Evolutionary conservation across 2,329 filamentous ascomycete species (phyloP), one percentile per base, ranked within the genome.

Genomic region (Rutstroemia sp.): DNA sequence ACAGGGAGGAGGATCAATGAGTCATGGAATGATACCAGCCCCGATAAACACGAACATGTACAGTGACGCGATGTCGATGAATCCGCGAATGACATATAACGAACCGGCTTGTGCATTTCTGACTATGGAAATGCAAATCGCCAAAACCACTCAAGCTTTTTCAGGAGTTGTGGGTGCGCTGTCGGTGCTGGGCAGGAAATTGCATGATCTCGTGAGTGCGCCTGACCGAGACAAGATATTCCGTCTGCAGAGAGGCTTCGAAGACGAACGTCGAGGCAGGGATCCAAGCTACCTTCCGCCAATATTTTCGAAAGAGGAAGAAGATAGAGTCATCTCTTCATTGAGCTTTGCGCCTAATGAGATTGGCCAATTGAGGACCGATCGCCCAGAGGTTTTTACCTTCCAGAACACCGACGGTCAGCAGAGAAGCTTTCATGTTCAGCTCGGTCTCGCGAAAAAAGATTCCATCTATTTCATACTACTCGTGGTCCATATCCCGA

Each of bases 401-500:
- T 84, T 86, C 61, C 68, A 74, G 49, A 71, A 73, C 2, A 69
- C 71, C 2, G 78, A 83, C 51, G 78, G 80, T 17, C 78, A 80
- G 57, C 71, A 72, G 30, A 73, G 80, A 57, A 71, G 72, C 9
- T 76, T 78, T 57, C 70, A 75, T 2, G 71, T 82, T 30, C 78
- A 77, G 1, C 65, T 84, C 39, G 81, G 81, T 0, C 72, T 86
- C 30, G 79, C 77, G 12, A 85, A 83, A 63, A 77, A 78, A 59
- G 79, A 81, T 4, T 82, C 81, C 41, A 81, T 83, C 57, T 86
- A 82, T 67, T 84, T 84, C 61, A 75, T 86, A 44, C 78, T 83
- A 7, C 63, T 84, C 16, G 25, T 64, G 10, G 51, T 69, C 23
- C 56, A 65, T 47, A 47, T 66, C 4, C 63, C 67, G 21, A 48